A percentile compares a stretch with the other conserved stretches of the same genome.
Conservation (phyloP, 148 eudicot species). For the Hydrangea macrophylla region DNA sequence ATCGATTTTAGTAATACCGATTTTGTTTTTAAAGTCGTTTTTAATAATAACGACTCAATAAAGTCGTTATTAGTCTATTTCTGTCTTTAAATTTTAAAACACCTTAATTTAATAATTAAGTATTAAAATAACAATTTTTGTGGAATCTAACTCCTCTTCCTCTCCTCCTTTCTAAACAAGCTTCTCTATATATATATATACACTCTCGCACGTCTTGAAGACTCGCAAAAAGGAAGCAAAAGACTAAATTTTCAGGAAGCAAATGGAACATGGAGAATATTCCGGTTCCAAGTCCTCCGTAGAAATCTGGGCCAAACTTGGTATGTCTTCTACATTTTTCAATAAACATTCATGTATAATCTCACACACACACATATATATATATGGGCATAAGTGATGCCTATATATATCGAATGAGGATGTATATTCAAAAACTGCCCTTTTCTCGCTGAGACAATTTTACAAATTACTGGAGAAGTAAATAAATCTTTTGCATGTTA, state of each 20-base stretch:
- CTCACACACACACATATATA: background rate
- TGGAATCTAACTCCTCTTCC: too few species aligned
- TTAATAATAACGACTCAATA: too few species aligned
- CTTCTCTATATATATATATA: background rate
- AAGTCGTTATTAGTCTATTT: too few species aligned
- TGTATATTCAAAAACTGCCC: background rate
- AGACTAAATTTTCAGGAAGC: background rate
- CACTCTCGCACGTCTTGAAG: background rate
- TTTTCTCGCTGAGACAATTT: background rate
- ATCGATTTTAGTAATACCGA: too few species aligned
- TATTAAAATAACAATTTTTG: too few species aligned
- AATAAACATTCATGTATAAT: too few species aligned
- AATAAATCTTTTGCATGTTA: background rate
- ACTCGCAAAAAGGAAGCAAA: background rate
- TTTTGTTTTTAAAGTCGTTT: too few species aligned
- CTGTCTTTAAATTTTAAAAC: too few species aligned
- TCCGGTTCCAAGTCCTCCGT: constrained; percentile 34
- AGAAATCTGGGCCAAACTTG: constrained; percentile 56
- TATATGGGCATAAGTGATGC: background rate
- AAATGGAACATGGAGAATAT: constrained; percentile 47
- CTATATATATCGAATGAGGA: too few species aligned
- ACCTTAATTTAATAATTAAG: too few species aligned
- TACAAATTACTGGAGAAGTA: background rate
- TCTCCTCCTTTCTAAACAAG: background rate
- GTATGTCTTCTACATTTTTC: constrained; percentile 15